Base-by-base conservation (phyloP, 108 stramenopile species). In the Seminavis robusta region DNA sequence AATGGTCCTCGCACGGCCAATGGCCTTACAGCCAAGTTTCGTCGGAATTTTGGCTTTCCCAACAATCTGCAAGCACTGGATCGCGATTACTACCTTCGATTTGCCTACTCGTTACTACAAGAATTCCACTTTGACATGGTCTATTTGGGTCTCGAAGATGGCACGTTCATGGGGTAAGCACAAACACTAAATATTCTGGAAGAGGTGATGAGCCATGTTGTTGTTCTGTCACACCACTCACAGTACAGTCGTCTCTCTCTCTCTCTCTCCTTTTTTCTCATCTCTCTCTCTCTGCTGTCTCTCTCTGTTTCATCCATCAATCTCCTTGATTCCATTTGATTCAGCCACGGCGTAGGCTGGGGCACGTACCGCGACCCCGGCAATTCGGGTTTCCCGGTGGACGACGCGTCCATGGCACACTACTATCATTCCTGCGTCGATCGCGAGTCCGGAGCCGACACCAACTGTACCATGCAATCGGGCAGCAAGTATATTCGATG, bases 131-230 rank as follows among this genome's bases (percentile, higher is more conserved):
- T n/a, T n/a, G 56, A 33, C 9, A 3, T 56, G 20, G 32, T 62
- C 0, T 71, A 64, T 32, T 58, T 36, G 48, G 69, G 63, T 5
- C 37, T 71, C n/a, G 69, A 71, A 46, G 69, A 71, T 58, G 69
- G 69, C 1, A 63, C 50, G 26, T 23, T 63, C 23, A 3, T 47
- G 4, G 69, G 69, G 37, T 71, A 52, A 16, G n/a, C n/a, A n/a
- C n/a, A n/a, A n/a, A n/a, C n/a, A n/a, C n/a, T n/a, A n/a, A n/a
- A n/a, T n/a, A n/a, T n/a, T n/a, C n/a, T n/a, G n/a, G n/a, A n/a
- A n/a, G n/a, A n/a, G n/a, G n/a, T n/a, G n/a, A n/a, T n/a, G n/a
- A n/a, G n/a, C n/a, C n/a, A n/a, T n/a, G n/a, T n/a, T n/a, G n/a
- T n/a, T n/a, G n/a, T n/a, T n/a, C n/a, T n/a, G n/a, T n/a, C n/a